Evolutionary conservation across 139 green algal genomes (phyloP), one percentile per base, ranked within the genome.

Genomic region (Coelastrella sp.): DNA sequence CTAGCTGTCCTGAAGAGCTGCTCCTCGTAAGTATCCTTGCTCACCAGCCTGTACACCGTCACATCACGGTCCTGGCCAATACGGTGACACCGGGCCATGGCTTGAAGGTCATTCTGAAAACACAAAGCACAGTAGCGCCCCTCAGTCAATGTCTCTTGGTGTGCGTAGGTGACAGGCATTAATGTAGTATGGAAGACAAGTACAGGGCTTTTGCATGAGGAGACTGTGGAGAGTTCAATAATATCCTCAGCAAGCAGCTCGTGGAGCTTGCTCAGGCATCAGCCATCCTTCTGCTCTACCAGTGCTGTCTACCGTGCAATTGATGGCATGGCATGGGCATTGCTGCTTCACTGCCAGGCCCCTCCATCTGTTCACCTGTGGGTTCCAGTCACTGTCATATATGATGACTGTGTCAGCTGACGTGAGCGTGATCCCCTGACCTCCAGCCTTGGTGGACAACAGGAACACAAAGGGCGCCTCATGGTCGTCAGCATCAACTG

Each of bases 401-500:
- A 99, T 97, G 92, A 99, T 97, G 83, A 94, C 94, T 0, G 96
- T 99, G 93, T 99, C 98, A 16, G 98, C 98, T 0, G 97, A 94
- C 0, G 98, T 99, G 32, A 99, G 96, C 2, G 97, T 99, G 96
- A 99, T 99, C 91, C 98, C 98, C 93, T 99, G 96, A 3, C 98
- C 98, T 32, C 98, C 98, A 16, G 98, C 98, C 3, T 96, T 94
- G 3, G 97, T 99, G 78, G 97, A 98, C 80, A 99, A 93, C 91
- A 99, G 95, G 92, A 99, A 99, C 22, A 97, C 94, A 94, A 99
- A 99, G 47, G 93, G 89, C 64, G 92, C 91, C 7, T 92, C 91
- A 0, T 56, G 19, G n/a, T 57, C 73, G 23, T 7, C 86, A 73
- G 16, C 86, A 73, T 3, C 75, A 66, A 17, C 20, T 77, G 20